These are phyloP conservation scores for Trypanosoma melophagium DNA, from an alignment of 208 protist genomes.

Conservation along the genomic window DNA sequence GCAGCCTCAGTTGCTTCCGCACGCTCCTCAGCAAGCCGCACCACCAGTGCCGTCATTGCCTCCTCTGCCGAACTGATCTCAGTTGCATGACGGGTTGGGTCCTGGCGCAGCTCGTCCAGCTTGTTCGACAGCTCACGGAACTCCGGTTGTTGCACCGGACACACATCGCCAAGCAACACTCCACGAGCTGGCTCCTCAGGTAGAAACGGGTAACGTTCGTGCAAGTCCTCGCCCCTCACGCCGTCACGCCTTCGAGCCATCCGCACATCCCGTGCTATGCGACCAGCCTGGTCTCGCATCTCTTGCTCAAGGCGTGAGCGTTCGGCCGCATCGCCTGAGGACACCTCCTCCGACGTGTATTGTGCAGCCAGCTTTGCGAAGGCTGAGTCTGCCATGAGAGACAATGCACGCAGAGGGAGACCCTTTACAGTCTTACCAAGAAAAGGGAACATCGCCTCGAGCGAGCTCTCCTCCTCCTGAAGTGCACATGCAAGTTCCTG, in stretches of 20 bases:
- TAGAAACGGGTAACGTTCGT: conserved; percentile 41
- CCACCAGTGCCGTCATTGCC: conserved; percentile 18
- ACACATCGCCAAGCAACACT: conserved; percentile 23
- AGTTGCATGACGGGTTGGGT: conserved; percentile 15
- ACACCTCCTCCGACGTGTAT: no score
- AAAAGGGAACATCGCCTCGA: no score
- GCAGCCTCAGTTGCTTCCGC: conserved; percentile 11
- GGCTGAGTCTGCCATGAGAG: no score
- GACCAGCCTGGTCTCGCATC: conserved; percentile 29
- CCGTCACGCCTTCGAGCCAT: conserved; percentile 10
- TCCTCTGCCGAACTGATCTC: conserved; percentile 27
- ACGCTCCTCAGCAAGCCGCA: conserved; percentile 21
- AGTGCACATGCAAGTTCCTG: background rate
- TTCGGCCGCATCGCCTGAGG: no score
- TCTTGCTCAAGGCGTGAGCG: conserved; percentile 25
- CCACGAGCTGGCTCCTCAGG: conserved; percentile 29
- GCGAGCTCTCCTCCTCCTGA: background rate
- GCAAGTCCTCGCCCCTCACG: conserved; percentile 31
- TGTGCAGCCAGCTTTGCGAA: no score
- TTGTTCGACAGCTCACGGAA: conserved; percentile 35
- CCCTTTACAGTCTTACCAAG: no score
- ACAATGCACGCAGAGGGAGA: no score
- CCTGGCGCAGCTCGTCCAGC: conserved; percentile 33
- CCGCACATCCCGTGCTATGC: conserved; percentile 20
- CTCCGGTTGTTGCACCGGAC: conserved; percentile 3